Evolutionary conservation across 1,284 basidiomycete genomes (phyloP).

Genomic region (Tylopilus orsonianus): DNA sequence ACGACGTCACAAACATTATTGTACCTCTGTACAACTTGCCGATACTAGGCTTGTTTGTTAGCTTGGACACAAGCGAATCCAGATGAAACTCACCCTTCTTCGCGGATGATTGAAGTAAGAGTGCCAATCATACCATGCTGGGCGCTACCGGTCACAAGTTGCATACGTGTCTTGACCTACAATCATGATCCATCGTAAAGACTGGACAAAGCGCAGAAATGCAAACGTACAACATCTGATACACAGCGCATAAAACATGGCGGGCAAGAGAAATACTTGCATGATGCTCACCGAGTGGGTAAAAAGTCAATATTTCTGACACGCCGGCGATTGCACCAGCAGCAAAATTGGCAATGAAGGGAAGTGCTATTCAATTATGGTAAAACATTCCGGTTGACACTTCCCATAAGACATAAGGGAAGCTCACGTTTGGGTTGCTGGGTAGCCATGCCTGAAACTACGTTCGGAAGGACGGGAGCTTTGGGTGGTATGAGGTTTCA

Average conservation of each 20-base stretch:
- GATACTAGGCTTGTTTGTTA: conserved; percentile 46
- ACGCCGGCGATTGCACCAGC: conserved; percentile 89
- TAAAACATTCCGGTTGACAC: conserved; percentile 7
- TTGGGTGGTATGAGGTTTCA: neutral
- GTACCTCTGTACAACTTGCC: conserved; percentile 86
- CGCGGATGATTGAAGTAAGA: conserved; percentile 72
- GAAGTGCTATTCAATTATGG: conserved; percentile 56
- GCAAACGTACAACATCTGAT: conserved; percentile 54
- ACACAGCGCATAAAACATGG: neutral
- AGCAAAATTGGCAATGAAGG: conserved; percentile 84
- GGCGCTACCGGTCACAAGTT: conserved; percentile 84
- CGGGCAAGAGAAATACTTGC: conserved; percentile 31
- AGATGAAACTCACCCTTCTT: conserved; percentile 71
- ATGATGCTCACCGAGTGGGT: conserved; percentile 76
- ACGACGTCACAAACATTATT: conserved; percentile 2
- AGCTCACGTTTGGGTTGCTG: conserved; percentile 47
- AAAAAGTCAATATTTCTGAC: conserved; percentile 90
- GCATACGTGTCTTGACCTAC: conserved; percentile 97
- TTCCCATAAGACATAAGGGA: neutral
- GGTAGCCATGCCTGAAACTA: conserved; percentile 33
- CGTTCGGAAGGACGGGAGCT: conserved; percentile 2
- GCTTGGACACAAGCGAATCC: conserved; percentile 18
- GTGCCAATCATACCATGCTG: conserved; percentile 80
- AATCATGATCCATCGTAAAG: conserved; percentile 19
- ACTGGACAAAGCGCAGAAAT: conserved; percentile 7